Percentiles rank a stretch among this genome's conserved stretches.
Evolutionary conservation across 2,329 filamentous ascomycete genomes (phyloP).

Genomic region (Aphanoascus verrucosus): DNA sequence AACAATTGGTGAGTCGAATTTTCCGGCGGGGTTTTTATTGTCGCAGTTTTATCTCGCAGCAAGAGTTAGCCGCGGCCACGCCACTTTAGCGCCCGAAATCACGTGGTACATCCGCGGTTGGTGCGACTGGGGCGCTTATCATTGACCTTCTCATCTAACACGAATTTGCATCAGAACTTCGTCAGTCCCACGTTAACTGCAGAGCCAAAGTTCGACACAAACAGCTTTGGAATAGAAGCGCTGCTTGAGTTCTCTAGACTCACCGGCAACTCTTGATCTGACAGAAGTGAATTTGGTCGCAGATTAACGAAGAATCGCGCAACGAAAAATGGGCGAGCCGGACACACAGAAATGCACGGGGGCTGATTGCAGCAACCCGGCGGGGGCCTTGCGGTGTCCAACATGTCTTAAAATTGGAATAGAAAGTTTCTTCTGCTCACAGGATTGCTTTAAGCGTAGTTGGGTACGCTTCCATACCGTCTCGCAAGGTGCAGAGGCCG

Average conservation of each 20-base stretch:
- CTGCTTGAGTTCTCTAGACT: no score
- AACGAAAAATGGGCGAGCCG: slow-evolving; percentile 1
- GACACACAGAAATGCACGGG: slow-evolving; percentile 52
- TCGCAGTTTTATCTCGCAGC: not conserved
- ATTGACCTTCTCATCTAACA: not conserved
- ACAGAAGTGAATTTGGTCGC: no score
- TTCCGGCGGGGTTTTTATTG: not conserved
- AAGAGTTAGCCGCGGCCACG: not conserved
- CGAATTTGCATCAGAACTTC: not conserved
- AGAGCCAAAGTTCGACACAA: no score
- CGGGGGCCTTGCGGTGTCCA: slow-evolving; percentile 78
- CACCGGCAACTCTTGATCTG: no score
- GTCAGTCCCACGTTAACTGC: no score
- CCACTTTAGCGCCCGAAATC: not conserved
- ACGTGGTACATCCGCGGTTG: not conserved
- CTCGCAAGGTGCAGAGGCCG: slow-evolving; percentile 20
- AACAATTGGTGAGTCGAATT: not conserved
- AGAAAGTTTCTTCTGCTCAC: slow-evolving; percentile 92
- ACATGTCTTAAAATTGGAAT: slow-evolving; percentile 85
- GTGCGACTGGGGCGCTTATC: not conserved
- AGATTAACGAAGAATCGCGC: no score
- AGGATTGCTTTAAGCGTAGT: slow-evolving; percentile 97
- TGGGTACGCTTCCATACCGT: slow-evolving; percentile 56
- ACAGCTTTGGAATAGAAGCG: no score
- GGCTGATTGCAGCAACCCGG: slow-evolving; percentile 74